These are phyloP conservation scores for Linum lewisii DNA, from an alignment of 345 rosid genomes.

Conservation along the genomic window DNA sequence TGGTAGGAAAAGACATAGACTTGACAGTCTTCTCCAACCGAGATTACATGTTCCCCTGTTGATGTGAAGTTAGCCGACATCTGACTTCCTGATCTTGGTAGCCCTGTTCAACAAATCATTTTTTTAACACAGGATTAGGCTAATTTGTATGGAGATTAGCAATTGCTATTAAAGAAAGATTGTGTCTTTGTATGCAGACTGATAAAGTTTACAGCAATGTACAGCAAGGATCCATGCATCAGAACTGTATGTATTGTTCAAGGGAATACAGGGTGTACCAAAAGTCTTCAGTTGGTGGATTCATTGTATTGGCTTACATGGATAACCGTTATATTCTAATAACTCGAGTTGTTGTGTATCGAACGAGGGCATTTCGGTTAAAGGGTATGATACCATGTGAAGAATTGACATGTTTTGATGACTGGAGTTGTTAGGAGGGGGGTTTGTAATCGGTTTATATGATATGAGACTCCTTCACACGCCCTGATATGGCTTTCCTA, in stretches of 20 bases:
- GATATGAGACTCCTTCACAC: no score
- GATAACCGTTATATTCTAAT: no score
- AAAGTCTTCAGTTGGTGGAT: not conserved
- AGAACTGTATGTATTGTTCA: not conserved
- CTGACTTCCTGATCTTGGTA: slow-evolving; percentile 52
- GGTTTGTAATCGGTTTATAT: no score
- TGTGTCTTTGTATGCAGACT: not conserved
- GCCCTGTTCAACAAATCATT: slow-evolving; percentile 24
- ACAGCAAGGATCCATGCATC: not conserved
- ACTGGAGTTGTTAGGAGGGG: no score
- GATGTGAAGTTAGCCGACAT: slow-evolving; percentile 69
- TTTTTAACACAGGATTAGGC: no score
- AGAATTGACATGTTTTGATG: no score
- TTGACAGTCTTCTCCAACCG: slow-evolving; percentile 60
- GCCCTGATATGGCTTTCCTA: no score
- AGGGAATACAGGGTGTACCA: no score
- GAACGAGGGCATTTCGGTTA: no score
- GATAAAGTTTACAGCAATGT: not conserved
- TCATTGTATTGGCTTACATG: not conserved
- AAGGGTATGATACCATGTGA: no score
- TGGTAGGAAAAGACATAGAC: slow-evolving; percentile 72
- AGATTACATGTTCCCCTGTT: slow-evolving; percentile 61
- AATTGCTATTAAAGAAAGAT: not conserved
- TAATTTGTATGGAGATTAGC: not conserved
- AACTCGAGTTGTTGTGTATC: no score